Evolutionary conservation across 495 filamentous ascomycete species (phyloP).

Genomic region (Podospora comata): DNA sequence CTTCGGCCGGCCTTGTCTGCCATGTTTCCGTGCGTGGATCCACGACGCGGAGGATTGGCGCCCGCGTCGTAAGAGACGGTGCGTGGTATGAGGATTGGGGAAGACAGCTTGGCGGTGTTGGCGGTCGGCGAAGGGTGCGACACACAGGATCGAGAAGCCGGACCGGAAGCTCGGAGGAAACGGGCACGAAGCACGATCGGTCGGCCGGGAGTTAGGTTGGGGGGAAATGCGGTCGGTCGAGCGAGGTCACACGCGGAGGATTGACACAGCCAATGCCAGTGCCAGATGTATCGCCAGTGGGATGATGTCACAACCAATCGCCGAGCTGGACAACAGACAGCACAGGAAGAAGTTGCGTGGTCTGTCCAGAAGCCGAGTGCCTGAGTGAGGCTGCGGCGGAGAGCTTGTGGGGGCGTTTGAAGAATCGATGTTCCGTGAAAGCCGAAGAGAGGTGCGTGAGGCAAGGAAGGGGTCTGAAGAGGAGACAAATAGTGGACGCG

Average conservation of each 20-base stretch:
- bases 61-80: conserved; percentile 77
- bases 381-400: neutral
- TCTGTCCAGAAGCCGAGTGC: neutral
- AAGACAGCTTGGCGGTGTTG: conserved; percentile 84
- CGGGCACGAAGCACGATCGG: neutral
- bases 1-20: conserved; percentile 62
- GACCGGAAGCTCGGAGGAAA: neutral
- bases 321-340: conserved; percentile 3
- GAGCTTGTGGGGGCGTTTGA: neutral
- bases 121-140: conserved; percentile 23
- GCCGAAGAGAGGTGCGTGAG: conserved; percentile 1
- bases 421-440: neutral
- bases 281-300: neutral
- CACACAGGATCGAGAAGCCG: conserved; percentile 13
- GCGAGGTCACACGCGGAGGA: conserved; percentile 11
- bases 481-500: neutral
- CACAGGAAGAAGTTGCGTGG: neutral
- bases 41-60: conserved; percentile 58
- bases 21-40: conserved; percentile 43
- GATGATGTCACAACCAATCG: conserved; percentile 23
- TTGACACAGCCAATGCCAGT: conserved; percentile 12
- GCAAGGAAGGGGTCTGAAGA: neutral
- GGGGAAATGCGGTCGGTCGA: conserved; percentile 3
- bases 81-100: conserved; percentile 69
- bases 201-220: conserved; percentile 4